phyloP scores from a whole-genome alignment of 2,329 filamentous ascomycete species.

The Ophiostoma angusticollis region DNA sequence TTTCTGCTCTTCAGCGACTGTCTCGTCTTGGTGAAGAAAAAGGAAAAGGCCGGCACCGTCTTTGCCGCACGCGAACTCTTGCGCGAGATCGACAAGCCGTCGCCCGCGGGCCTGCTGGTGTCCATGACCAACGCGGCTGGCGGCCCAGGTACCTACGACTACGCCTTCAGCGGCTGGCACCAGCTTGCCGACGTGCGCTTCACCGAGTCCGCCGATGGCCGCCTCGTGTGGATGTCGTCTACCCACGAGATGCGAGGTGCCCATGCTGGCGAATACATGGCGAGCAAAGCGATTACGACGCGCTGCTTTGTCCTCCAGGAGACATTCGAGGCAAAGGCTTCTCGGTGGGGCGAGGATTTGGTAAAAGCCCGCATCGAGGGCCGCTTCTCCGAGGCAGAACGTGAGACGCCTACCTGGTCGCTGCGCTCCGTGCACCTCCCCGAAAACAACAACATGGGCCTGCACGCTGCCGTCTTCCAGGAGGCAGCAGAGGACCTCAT shows the following conservation, averaged over 20 bases:
- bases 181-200: slow-evolving; percentile 57
- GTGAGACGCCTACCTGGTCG: slow-evolving; percentile 70
- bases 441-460: slow-evolving; percentile 43
- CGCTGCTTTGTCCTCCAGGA: slow-evolving; percentile 62
- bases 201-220: slow-evolving; percentile 54
- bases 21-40: slow-evolving; percentile 63
- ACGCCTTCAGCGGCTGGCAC: slow-evolving; percentile 64
- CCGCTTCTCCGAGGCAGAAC: slow-evolving; percentile 69
- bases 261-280: slow-evolving; percentile 33
- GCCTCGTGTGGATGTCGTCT: slow-evolving; percentile 55
- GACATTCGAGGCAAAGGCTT: slow-evolving; percentile 63
- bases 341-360: slow-evolving; percentile 71
- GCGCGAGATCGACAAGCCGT: slow-evolving; percentile 74
- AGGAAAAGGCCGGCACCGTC: slow-evolving; percentile 50
- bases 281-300: slow-evolving; percentile 41
- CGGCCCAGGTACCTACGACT: slow-evolving; percentile 51
- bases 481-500: slow-evolving; percentile 50
- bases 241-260: slow-evolving; percentile 46
- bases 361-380: slow-evolving; percentile 77
- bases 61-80: slow-evolving; percentile 64
- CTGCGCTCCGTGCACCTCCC: slow-evolving; percentile 55
- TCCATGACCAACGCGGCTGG: slow-evolving; percentile 52
- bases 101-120: slow-evolving; percentile 47
- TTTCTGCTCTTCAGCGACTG: slow-evolving; percentile 77
- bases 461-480: slow-evolving; percentile 60